These are phyloP conservation scores for Diaporthe sp. DNA, from an alignment of 2,329 filamentous ascomycete species.

Conservation along the genomic window DNA sequence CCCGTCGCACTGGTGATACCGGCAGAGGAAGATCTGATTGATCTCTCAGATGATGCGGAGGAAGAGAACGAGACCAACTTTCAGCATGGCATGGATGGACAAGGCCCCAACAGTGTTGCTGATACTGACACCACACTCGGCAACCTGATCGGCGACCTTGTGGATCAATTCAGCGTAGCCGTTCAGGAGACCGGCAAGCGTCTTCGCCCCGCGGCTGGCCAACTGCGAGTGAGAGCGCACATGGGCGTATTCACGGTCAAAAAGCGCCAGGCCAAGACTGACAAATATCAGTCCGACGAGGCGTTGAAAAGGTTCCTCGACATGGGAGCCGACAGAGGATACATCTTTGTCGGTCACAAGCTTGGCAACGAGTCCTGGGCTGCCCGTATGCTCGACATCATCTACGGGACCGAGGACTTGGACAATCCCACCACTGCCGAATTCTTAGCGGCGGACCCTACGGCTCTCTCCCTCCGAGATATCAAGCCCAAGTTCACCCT, in stretches of 20 bases:
- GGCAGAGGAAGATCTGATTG: background rate
- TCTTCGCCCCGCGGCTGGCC: slow-evolving; percentile 32
- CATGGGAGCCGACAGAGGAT: slow-evolving; percentile 27
- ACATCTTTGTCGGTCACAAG: slow-evolving; percentile 20
- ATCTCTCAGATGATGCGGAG: background rate
- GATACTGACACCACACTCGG: background rate
- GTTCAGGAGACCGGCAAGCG: slow-evolving; percentile 33
- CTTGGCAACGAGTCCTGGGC: slow-evolving; percentile 30
- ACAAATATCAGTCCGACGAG: slow-evolving; percentile 13
- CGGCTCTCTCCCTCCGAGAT: slow-evolving; percentile 29
- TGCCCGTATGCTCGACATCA: slow-evolving; percentile 30
- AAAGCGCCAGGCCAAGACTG: slow-evolving; percentile 8
- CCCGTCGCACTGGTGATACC: background rate
- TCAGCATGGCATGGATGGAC: background rate
- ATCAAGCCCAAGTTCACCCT: slow-evolving; percentile 40
- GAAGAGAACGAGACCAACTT: background rate
- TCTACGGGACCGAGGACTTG: slow-evolving; percentile 34
- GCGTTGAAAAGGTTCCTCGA: slow-evolving; percentile 24
- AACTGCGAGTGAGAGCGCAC: slow-evolving; percentile 35
- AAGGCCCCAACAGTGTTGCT: background rate
- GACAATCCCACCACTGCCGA: background rate
- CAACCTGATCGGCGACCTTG: background rate
- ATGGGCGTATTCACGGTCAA: slow-evolving; percentile 27
- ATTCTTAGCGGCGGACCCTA: slow-evolving; percentile 18
- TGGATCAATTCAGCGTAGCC: background rate